Evolutionary conservation across 225 moss, liverwort and hornwort genomes (phyloP), one percentile per base, ranked within the genome.

Genomic region (Asterella californica): DNA sequence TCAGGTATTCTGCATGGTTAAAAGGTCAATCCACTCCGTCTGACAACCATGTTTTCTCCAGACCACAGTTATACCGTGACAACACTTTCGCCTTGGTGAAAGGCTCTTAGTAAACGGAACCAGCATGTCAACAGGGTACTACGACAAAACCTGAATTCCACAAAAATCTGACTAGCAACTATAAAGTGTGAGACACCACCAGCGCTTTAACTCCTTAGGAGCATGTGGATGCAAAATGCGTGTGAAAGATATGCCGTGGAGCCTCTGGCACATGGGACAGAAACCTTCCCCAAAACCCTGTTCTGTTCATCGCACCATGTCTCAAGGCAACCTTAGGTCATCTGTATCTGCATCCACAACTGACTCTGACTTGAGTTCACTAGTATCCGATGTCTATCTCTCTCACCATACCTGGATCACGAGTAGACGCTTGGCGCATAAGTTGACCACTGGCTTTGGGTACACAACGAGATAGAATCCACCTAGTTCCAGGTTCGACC

Each of bases 241-340:
- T 52, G 99, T 95, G 72, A 99, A 99, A 50, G 99, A 95, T 62
- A 99, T 88, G 75, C 99, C 99, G 75, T 99, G 95, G 75, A 99
- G 70, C 73, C 93, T 99, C 92, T 96, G n/a, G 94, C 80, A 64
- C 4, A 32, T 46, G n/a, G 21, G 21, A 25, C 15, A 45, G 36
- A 65, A 66, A 47, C n/a, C n/a, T n/a, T n/a, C 42, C n/a, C n/a
- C 32, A 54, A 22, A 21, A 60, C n/a, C 34, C 7, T 4, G 29
- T 50, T 52, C 11, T 32, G 29, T 30, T 53, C 30, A 46, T 0
- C 0, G 25, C 19, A 2, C 10, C 24, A 25, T 24, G 4, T 46
- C 22, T 5, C 0, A 45, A 10, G n/a, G n/a, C 25, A 46, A 46
- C 8, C 5, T 7, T 25, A 71, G n/a, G 30, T 10, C 12, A 29